Conservation (phyloP, 2,329 filamentous ascomycete species). For the Gnomoniopsis smithogilvyi region DNA sequence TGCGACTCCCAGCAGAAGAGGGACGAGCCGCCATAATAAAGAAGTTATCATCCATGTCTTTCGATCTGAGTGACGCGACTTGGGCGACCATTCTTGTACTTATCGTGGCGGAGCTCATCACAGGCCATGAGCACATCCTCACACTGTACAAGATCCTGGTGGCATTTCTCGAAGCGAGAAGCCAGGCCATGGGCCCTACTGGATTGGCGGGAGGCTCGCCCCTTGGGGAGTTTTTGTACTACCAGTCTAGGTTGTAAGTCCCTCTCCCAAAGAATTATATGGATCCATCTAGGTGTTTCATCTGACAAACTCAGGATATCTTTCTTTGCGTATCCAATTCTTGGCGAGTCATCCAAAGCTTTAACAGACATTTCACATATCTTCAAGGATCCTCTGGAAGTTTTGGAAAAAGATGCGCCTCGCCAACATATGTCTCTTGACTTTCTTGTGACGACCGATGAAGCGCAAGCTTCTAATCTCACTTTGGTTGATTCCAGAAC, state of each 20-base stretch:
- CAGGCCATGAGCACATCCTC: conserved; percentile 14
- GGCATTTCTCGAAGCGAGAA: conserved; percentile 11
- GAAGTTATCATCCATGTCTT: conserved; percentile 2
- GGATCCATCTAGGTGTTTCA: not conserved
- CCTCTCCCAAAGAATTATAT: not conserved
- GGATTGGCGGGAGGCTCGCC: not conserved
- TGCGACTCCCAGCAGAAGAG: conserved; percentile 13
- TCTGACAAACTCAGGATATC: conserved; percentile 6
- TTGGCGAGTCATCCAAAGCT: conserved; percentile 12
- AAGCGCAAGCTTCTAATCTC: not conserved
- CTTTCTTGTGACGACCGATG: not conserved
- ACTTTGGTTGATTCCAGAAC: not conserved
- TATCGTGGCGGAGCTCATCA: conserved; percentile 13
- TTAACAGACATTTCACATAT: conserved; percentile 9
- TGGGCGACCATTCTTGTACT: conserved; percentile 15
- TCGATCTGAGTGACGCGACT: conserved; percentile 11
- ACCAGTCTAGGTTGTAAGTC: conserved; percentile 13
- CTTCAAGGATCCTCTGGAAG: conserved; percentile 1
- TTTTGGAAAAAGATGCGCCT: not conserved
- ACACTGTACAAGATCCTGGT: conserved; percentile 15
- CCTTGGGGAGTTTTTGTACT: conserved; percentile 7
- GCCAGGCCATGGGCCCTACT: not conserved
- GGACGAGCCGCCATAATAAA: conserved; percentile 13
- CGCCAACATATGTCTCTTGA: not conserved
- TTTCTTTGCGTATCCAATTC: conserved; percentile 9